Evolutionary conservation across 208 protist genomes (phyloP).

Genomic region (Acanthamoeba lenticulata): DNA sequence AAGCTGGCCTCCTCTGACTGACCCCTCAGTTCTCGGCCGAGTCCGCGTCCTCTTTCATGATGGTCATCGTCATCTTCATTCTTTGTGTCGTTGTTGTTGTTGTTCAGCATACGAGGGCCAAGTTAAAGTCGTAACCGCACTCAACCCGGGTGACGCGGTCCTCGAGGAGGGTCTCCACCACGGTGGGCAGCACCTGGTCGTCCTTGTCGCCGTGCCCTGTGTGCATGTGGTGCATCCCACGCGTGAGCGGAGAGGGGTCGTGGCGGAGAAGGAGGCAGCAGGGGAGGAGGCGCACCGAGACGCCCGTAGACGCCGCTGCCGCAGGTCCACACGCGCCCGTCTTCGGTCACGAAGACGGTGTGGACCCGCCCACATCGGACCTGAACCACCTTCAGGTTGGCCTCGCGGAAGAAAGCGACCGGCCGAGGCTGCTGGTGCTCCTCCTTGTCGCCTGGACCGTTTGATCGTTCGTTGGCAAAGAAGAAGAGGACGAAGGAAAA

Average conservation of each 20-base stretch:
- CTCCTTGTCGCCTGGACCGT: slow-evolving; percentile 5
- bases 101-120: neutral
- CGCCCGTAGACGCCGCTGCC: slow-evolving; percentile 9
- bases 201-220: slow-evolving; percentile 22
- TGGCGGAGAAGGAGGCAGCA: too few species aligned
- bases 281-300: neutral
- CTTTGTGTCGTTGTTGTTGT: too few species aligned
- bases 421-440: neutral
- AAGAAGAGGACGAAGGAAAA: neutral
- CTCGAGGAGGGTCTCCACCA: neutral
- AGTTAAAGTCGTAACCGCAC: slow-evolving; percentile 25
- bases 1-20: too few species aligned
- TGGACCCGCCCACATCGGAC: neutral
- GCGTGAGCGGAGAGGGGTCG: neutral
- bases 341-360: neutral
- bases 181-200: neutral
- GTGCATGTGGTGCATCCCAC: too few species aligned
- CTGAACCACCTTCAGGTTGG: neutral
- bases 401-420: neutral
- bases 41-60: too few species aligned
- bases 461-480: too few species aligned
- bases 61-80: too few species aligned
- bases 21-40: too few species aligned
- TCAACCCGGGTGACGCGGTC: neutral
- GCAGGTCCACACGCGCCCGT: slow-evolving; percentile 12